Conservation (phyloP, 2,329 filamentous ascomycete genomes). For the Tolypocladium endophyticum region DNA sequence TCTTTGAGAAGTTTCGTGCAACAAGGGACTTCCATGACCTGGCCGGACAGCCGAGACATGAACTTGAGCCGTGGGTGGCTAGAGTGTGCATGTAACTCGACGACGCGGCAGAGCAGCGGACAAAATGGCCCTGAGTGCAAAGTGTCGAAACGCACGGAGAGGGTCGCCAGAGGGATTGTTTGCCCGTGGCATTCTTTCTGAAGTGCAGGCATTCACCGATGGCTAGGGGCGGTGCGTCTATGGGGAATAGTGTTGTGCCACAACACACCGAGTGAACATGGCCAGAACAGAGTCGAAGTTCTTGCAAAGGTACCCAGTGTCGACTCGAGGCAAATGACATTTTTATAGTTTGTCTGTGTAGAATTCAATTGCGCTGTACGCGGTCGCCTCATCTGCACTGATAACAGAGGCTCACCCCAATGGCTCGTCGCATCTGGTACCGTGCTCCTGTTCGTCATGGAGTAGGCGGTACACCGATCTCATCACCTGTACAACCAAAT, state of each 20-base stretch:
- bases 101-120: not conserved
- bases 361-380: not conserved
- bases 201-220: fast-evolving
- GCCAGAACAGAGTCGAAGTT: not conserved
- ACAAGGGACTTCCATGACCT: not conserved
- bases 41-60: not conserved
- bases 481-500: not conserved
- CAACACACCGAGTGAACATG: not conserved
- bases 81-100: not conserved
- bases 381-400: not conserved
- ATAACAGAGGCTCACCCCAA: not conserved
- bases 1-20: not conserved
- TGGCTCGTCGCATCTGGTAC: not conserved
- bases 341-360: not conserved
- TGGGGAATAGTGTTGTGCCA: not conserved
- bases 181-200: not conserved
- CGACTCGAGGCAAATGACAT: not conserved
- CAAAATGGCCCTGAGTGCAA: not conserved
- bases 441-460: not conserved
- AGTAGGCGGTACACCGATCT: not conserved
- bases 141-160: not conserved
- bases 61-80: not conserved
- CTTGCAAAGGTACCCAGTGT: not conserved
- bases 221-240: not conserved
- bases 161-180: not conserved